These are phyloP conservation scores for Nicotiana otophora DNA, from an alignment of 257 asterid genomes.

Conservation along the genomic window DNA sequence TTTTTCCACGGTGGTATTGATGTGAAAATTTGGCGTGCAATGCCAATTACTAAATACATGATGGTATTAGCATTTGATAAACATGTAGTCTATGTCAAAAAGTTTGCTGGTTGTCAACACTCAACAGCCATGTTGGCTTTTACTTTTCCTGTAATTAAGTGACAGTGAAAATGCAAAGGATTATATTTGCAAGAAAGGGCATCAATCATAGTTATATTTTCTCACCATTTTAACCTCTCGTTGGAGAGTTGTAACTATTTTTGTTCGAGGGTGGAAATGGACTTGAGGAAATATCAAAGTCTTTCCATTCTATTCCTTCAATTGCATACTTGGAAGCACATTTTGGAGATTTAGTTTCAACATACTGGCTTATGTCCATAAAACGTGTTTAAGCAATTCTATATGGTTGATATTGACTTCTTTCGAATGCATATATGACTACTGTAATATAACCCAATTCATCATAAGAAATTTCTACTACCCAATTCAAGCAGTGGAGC, in stretches of 20 bases:
- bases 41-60: not conserved
- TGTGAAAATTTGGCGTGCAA: not conserved
- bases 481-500: not conserved
- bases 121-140: not conserved
- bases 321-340: too few relatives aligned
- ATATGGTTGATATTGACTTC: too few relatives aligned
- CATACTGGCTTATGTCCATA: too few relatives aligned
- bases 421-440: not conserved
- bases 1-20: not conserved
- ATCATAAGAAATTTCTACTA: not conserved
- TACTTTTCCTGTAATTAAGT: not conserved
- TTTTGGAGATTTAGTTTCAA: too few relatives aligned
- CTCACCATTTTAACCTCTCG: not conserved
- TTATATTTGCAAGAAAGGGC: not conserved
- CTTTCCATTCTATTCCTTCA: too few relatives aligned
- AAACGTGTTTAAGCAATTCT: too few relatives aligned
- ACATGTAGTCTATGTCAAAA: not conserved
- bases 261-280: not conserved
- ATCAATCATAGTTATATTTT: not conserved
- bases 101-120: not conserved
- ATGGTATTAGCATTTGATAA: not conserved
- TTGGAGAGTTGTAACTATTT: not conserved
- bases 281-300: too few relatives aligned
- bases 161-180: not conserved
- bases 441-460: too few relatives aligned